Conservation (phyloP, 2,329 filamentous ascomycete species). For the Acrocalymma vagum region DNA sequence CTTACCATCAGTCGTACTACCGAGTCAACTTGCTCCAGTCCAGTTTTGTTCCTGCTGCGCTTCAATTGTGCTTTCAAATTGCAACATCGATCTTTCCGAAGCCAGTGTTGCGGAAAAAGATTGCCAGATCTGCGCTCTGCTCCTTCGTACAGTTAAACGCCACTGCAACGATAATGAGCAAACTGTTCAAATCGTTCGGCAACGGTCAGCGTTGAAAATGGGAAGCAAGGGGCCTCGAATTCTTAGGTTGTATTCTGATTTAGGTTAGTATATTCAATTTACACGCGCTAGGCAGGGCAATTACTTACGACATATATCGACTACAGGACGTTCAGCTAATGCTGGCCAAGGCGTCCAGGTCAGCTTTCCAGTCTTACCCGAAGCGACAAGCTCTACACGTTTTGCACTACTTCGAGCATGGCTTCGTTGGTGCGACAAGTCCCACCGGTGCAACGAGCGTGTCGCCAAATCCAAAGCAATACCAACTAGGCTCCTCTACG, state of each 20-base stretch:
- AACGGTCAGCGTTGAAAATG: conserved; percentile 9
- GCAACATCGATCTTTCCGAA: conserved; percentile 12
- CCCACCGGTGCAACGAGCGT: conserved; percentile 12
- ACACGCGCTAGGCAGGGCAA: conserved; percentile 3
- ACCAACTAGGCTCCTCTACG: conserved; percentile 18
- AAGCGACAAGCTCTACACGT: conserved; percentile 9
- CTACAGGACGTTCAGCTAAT: conserved; percentile 7
- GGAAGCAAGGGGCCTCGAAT: conserved; percentile 4
- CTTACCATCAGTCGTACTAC: conserved; percentile 7
- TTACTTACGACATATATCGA: conserved; percentile 12
- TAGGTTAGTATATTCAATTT: conserved; percentile 10
- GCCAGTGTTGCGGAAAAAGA: conserved; percentile 10
- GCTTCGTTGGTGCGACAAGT: conserved; percentile 15
- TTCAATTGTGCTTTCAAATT: conserved; percentile 6
- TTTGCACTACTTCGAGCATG: conserved; percentile 17
- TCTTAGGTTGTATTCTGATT: conserved; percentile 11
- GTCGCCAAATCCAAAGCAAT: conserved; percentile 8
- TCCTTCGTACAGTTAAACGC: conserved; percentile 9
- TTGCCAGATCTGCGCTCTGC: conserved; percentile 12
- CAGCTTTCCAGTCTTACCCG: conserved; percentile 12
- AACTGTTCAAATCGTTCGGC: conserved; percentile 6
- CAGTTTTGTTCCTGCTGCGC: conserved; percentile 11
- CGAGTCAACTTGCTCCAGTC: conserved; percentile 4
- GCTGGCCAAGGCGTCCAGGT: conserved; percentile 5
- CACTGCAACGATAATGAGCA: conserved; percentile 6